Percentiles rank a stretch among this genome's conserved stretches.
These are phyloP conservation scores for Lantana camara DNA, from an alignment of 257 asterid species.

Conservation along the genomic window DNA sequence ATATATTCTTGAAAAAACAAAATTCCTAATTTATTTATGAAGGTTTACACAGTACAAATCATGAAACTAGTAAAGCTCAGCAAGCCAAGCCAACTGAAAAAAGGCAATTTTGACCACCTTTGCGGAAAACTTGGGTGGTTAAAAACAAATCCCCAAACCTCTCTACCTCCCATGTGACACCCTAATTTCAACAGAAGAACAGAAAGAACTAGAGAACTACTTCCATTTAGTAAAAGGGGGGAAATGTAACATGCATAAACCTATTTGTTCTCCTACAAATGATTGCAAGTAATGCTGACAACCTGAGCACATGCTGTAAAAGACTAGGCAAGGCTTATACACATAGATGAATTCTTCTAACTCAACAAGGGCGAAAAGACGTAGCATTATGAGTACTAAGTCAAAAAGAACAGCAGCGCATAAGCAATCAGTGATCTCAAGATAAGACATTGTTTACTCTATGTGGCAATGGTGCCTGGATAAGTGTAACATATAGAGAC, in stretches of 20 bases:
- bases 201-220: neutral
- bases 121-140: neutral
- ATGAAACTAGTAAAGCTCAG: neutral
- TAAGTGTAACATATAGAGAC: neutral
- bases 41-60: neutral
- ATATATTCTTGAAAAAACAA: neutral
- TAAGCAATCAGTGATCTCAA: neutral
- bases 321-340: neutral
- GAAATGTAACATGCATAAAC: neutral
- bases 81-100: neutral
- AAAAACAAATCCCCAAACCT: too few relatives aligned
- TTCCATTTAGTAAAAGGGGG: neutral
- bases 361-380: neutral
- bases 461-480: neutral
- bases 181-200: neutral
- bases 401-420: neutral
- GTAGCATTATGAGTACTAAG: neutral
- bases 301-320: neutral
- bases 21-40: neutral
- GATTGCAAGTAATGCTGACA: neutral
- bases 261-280: neutral
- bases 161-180: neutral
- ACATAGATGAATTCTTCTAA: neutral
- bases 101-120: neutral
- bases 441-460: constrained; percentile 6